Evolutionary conservation across 2,329 filamentous ascomycete species (phyloP), one percentile per base, ranked within the genome.

Genomic region (Chaetomium strumarium): DNA sequence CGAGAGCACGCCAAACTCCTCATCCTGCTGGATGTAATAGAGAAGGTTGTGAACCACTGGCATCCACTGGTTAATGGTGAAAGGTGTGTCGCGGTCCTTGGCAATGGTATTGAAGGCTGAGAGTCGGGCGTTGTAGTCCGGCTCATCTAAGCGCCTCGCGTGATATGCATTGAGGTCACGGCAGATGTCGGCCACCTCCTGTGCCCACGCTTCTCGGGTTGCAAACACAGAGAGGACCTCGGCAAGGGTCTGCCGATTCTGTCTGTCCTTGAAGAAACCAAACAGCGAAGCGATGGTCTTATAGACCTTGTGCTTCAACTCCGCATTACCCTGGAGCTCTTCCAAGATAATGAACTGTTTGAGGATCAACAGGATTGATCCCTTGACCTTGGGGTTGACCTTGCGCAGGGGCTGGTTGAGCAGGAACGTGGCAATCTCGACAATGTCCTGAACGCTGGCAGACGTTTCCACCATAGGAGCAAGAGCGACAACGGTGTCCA

Each of bases 21-120:
- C 90, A 51, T 90, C 85, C 58, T 92, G 83, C 59, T 84, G 85
- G 58, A 96, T 85, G 64, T 86, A 93, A 69, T 85, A 97, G 2
- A 96, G 76, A 73, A 95, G 80, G 64, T 97, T 99, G 70, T 91
- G 87, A 11, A 97, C 72, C 17, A 99, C 70, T 6, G 93, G 91
- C 48, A 85, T 79, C 92, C 93, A 99, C 68, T 96, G 88, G 53
- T 79, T 79, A 1, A 83, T 71, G 0, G 80, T 84, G 55, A 91
- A 81, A 0, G 74, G 70, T 1, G 66, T 66, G 36, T 81, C 81
- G n/a, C 79, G 72, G 2, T 80, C 72, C 38, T 80, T 78, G 34
- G 85, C 87, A 57, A 97, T 84, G 8, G 72, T 67, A 53, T 78
- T 84, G 70, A 93, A 97, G 3, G 90, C 90, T 43, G 77, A 72